Evolutionary conservation across 2,329 filamentous ascomycete species (phyloP).

Genomic region (Stagonosporopsis rhizophila): DNA sequence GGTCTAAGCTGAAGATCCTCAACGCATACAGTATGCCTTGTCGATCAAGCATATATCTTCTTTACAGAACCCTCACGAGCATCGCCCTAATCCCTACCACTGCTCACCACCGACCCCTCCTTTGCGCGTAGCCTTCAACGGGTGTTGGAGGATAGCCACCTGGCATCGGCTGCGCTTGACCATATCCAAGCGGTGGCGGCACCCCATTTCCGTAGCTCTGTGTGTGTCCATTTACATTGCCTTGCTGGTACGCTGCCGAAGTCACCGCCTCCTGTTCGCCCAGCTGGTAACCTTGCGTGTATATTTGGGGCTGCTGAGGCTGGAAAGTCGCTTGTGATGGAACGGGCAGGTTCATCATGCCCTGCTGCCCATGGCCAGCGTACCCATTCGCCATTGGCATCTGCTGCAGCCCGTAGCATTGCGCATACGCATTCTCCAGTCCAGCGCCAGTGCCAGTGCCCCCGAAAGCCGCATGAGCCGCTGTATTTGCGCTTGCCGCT

Average conservation of each 20-base stretch:
- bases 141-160: background rate
- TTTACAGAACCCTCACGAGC: background rate
- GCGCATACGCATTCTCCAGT: constrained; percentile 7
- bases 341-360: constrained; percentile 11
- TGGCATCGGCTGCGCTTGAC: constrained; percentile 2
- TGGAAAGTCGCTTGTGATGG: background rate
- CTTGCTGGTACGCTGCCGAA: background rate
- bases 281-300: background rate
- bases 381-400: constrained; percentile 2
- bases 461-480: constrained; percentile 7
- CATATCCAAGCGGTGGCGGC: constrained; percentile 1
- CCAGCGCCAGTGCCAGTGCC: background rate
- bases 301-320: constrained; percentile 5
- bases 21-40: background rate
- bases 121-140: background rate
- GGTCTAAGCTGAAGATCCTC: background rate
- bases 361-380: constrained; percentile 9
- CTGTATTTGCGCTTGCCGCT: constrained; percentile 15
- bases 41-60: background rate
- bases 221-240: background rate
- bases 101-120: background rate
- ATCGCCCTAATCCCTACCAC: background rate
- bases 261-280: background rate
- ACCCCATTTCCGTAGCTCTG: constrained; percentile 1
- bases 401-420: constrained; percentile 7